Evolutionary conservation across 257 asterid genomes (phyloP).

Genomic region (Perilla frutescens): DNA sequence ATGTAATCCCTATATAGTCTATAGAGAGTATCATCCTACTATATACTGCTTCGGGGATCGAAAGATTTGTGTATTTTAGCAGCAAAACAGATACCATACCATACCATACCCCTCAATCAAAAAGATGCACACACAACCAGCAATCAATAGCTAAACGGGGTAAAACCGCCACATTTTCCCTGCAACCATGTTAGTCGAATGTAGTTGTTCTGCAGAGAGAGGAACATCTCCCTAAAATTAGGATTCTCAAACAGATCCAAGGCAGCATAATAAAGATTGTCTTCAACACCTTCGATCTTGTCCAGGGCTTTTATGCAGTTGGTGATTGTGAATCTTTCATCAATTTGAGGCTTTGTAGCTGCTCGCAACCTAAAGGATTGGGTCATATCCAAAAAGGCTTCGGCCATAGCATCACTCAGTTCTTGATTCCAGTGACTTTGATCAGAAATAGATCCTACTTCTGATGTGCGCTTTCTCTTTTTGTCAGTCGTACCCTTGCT

Average conservation of each 20-base stretch:
- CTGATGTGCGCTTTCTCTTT: slow-evolving; percentile 73
- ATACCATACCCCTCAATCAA: background rate
- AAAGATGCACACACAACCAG: background rate
- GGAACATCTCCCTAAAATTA: slow-evolving; percentile 67
- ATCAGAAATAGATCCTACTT: slow-evolving; percentile 48
- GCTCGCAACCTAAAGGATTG: slow-evolving; percentile 62
- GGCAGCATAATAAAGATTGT: slow-evolving; percentile 70
- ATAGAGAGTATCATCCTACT: background rate
- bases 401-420: slow-evolving; percentile 57
- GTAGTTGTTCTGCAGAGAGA: slow-evolving; percentile 57
- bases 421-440: slow-evolving; percentile 59
- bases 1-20: slow-evolving; percentile 2
- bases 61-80: slow-evolving; percentile 18
- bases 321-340: slow-evolving; percentile 60
- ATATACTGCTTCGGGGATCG: background rate
- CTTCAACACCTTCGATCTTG: slow-evolving; percentile 72
- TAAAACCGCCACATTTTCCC: slow-evolving; percentile 57
- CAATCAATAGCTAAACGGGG: slow-evolving; percentile 37
- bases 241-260: slow-evolving; percentile 82
- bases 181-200: slow-evolving; percentile 74
- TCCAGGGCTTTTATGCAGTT: slow-evolving; percentile 84
- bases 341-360: slow-evolving; percentile 40
- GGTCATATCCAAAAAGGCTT: slow-evolving; percentile 67
- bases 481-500: slow-evolving; percentile 54
- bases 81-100: background rate